phyloP scores from a whole-genome alignment of 192 early-diverging fungal genomes.

The Irineochytrium annulatum region DNA sequence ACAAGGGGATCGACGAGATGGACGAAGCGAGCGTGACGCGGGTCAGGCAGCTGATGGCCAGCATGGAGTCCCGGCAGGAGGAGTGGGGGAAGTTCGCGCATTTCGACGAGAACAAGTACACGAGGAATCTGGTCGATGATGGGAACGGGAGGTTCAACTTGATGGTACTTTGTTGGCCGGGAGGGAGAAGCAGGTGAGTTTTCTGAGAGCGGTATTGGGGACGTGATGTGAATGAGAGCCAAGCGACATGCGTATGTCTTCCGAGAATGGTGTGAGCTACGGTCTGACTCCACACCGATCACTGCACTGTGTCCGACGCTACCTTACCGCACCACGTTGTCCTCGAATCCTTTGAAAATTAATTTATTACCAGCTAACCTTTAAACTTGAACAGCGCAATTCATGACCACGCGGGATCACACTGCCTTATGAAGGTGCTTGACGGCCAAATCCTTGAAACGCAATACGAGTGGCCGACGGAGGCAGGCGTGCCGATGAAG shows the following conservation, averaged over 20 bases:
- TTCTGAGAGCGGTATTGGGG: too few relatives aligned
- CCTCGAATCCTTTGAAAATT: too few relatives aligned
- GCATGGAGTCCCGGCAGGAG: constrained; percentile 57
- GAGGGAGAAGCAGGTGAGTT: constrained; percentile 48
- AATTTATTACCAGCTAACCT: too few relatives aligned
- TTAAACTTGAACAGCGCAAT: too few relatives aligned
- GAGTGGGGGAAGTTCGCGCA: constrained; percentile 76
- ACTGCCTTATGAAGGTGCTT: constrained; percentile 90
- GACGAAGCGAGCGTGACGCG: constrained; percentile 37
- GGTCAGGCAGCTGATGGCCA: constrained; percentile 62
- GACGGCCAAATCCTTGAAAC: constrained; percentile 77
- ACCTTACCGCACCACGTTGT: constrained; percentile 2
- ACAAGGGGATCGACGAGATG: constrained; percentile 54
- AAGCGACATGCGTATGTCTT: too few relatives aligned
- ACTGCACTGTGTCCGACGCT: constrained; percentile 6
- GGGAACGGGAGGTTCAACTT: constrained; percentile 92
- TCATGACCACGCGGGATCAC: constrained; percentile 84
- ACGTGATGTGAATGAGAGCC: too few relatives aligned
- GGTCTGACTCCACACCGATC: too few relatives aligned
- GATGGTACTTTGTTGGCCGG: constrained; percentile 83
- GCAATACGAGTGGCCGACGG: constrained; percentile 71
- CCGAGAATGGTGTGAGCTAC: too few relatives aligned
- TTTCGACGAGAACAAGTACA: constrained; percentile 74
- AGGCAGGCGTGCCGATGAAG: constrained; percentile 19
- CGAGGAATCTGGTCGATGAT: constrained; percentile 82